These are phyloP conservation scores for Schizothecium vesticola DNA, from an alignment of 495 filamentous ascomycete genomes.

Conservation along the genomic window DNA sequence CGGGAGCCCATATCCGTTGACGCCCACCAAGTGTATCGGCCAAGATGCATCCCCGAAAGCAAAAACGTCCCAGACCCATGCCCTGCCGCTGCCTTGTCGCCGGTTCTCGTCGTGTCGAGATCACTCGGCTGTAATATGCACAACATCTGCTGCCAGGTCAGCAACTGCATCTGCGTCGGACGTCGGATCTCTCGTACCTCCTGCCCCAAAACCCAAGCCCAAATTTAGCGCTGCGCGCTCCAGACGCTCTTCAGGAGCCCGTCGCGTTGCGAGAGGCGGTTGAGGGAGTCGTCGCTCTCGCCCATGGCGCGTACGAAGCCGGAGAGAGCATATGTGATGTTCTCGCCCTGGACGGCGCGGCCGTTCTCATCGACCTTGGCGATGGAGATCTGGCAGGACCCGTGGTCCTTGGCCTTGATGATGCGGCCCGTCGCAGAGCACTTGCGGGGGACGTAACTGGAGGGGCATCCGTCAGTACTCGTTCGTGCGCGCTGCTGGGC, in stretches of 20 bases:
- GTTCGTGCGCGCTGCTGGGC: not conserved
- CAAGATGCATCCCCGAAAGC: slow-evolving; percentile 20
- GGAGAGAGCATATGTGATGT: slow-evolving; percentile 93
- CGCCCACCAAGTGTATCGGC: slow-evolving; percentile 28
- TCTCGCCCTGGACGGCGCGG: slow-evolving; percentile 87
- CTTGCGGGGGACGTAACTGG: slow-evolving; percentile 97
- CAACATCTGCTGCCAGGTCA: slow-evolving; percentile 16
- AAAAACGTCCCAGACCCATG: slow-evolving; percentile 18
- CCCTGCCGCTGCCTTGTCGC: slow-evolving; percentile 25
- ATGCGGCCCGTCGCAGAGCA: slow-evolving; percentile 93
- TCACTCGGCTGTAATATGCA: slow-evolving; percentile 23
- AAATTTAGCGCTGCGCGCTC: slow-evolving; percentile 69
- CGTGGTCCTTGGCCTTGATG: slow-evolving; percentile 99
- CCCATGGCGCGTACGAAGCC: slow-evolving; percentile 97
- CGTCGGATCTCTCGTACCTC: slow-evolving; percentile 19
- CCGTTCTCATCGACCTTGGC: slow-evolving; percentile 97
- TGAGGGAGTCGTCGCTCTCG: slow-evolving; percentile 94
- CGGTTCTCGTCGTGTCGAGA: slow-evolving; percentile 20
- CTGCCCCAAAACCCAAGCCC: slow-evolving; percentile 16
- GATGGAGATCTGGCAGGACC: slow-evolving; percentile 84
- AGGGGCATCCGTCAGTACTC: slow-evolving; percentile 5
- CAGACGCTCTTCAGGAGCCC: slow-evolving; percentile 96
- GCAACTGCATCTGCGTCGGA: not conserved
- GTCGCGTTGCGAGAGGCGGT: slow-evolving; percentile 91
- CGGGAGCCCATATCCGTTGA: slow-evolving; percentile 33